These are phyloP conservation scores for Melampsora allii-populina DNA, from an alignment of 1,284 basidiomycete genomes.

Conservation along the genomic window DNA sequence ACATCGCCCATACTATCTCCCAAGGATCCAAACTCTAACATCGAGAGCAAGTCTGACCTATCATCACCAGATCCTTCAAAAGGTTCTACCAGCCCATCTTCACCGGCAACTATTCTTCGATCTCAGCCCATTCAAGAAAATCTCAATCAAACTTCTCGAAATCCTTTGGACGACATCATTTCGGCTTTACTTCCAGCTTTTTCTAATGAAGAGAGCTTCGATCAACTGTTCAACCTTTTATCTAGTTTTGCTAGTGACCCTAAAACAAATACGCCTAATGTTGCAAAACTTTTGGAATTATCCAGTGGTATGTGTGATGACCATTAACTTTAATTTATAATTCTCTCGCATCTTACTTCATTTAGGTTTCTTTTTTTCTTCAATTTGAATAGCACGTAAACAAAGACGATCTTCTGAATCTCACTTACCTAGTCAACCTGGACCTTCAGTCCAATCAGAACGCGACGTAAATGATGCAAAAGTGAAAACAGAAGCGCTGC, in stretches of 20 bases:
- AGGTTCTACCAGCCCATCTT: not conserved
- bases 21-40: not conserved
- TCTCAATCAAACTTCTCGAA: not conserved
- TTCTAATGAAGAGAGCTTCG: not conserved
- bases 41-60: not conserved
- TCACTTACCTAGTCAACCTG: not conserved
- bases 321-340: not conserved
- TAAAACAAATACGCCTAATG: not conserved
- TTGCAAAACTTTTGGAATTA: not conserved
- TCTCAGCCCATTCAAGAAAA: not conserved
- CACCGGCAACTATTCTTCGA: not conserved
- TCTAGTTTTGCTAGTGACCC: not conserved
- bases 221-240: not conserved
- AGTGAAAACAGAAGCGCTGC: not conserved
- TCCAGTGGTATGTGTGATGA: not conserved
- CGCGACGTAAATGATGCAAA: not conserved
- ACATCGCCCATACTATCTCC: not conserved
- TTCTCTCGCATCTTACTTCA: not conserved
- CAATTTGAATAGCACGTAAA: not conserved
- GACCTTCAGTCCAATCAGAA: not conserved
- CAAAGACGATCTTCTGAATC: not conserved
- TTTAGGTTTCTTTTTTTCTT: not conserved
- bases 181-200: slow-evolving; percentile 1
- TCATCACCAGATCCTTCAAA: not conserved
- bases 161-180: not conserved